Evolutionary conservation across 352 stramenopile species (phyloP).

Genomic region (Labyrinthula sp.): DNA sequence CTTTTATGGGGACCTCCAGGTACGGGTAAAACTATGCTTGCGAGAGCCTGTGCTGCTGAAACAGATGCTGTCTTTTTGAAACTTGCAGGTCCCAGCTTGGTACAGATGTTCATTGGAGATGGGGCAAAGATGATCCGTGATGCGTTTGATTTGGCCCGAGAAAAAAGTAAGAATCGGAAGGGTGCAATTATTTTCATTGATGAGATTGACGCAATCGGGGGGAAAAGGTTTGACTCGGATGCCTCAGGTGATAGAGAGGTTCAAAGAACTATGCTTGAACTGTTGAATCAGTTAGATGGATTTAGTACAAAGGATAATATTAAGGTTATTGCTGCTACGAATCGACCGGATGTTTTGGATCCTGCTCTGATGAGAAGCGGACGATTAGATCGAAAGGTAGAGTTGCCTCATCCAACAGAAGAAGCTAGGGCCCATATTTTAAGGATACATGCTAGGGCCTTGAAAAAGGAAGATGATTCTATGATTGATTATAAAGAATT

Average conservation of each 20-base stretch:
- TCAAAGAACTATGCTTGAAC: constrained; percentile 93
- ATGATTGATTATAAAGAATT: constrained; percentile 97
- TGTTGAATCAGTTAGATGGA: constrained; percentile 89
- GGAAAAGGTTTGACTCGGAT: constrained; percentile 77
- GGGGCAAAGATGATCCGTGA: constrained; percentile 91
- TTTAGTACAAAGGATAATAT: constrained; percentile 95
- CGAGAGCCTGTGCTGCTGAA: constrained; percentile 89
- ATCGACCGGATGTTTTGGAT: constrained; percentile 82
- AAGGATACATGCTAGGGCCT: constrained; percentile 87
- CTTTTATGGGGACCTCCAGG: constrained; percentile 83
- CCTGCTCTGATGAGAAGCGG: constrained; percentile 77
- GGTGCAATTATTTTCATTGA: constrained; percentile 99
- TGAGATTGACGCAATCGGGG: constrained; percentile 93
- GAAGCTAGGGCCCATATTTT: constrained; percentile 82
- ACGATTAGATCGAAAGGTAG: constrained; percentile 68
- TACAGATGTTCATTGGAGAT: constrained; percentile 96
- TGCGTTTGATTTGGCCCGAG: constrained; percentile 80
- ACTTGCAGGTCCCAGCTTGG: constrained; percentile 83
- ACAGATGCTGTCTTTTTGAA: constrained; percentile 96
- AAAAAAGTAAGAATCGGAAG: constrained; percentile 64
- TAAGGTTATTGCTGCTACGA: constrained; percentile 91
- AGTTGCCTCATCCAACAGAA: constrained; percentile 88
- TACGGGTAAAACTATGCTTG: constrained; percentile 91
- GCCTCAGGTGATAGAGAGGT: constrained; percentile 79
- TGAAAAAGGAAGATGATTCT: constrained; percentile 75